Base-by-base conservation (phyloP, 2,329 filamentous ascomycete species). In the Coccinonectria pachysandricola region DNA sequence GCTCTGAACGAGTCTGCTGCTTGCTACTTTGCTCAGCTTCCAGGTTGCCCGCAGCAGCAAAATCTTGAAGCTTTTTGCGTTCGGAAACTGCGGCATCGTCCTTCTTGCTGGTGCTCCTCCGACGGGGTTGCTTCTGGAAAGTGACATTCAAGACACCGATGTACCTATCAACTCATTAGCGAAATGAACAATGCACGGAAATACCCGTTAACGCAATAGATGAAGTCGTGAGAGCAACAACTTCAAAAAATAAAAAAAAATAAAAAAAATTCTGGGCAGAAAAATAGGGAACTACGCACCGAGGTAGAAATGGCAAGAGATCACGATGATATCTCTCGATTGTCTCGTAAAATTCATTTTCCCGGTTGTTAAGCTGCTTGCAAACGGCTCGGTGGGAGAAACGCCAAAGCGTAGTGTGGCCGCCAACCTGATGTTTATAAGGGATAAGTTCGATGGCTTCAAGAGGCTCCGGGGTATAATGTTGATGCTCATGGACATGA, bases 281-380 rank as follows among this genome's bases (percentile, higher is more conserved):
- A 27, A 31, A 28, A 15, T 26, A 24, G 17, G 32, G 29, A 19
- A 24, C 28, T 24, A 50, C 62, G 37, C 62, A 81, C 77, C 87
- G 85, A 39, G 91, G 91, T 38, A 98, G 66, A 51, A 96, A 98
- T 21, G 81, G 75, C 33, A 98, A 62, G 46, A 98, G 68, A 49
- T 94, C 81, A 38, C 86, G 83, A 55, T 98, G 88, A 41, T 84
- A 75, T 46, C 75, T 76, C 61, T 98, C 91, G 45, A 96, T 84
- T 28, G 79, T 91, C 57, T 98, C 91, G 55, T 98, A 98, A 52
- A 98, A 98, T 57, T 94, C 85, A 56, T 98, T 98, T 52, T 98
- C 91, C 47, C 88, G 74, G 53, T 94, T 98, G 55, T 94, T 98
- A 48, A 98, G 71, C 58, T 95, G 86, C 58, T 98, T 98, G 66